Base-by-base conservation (phyloP, 768 basidiomycete genomes). In the Pleurotus cornucopiae region DNA sequence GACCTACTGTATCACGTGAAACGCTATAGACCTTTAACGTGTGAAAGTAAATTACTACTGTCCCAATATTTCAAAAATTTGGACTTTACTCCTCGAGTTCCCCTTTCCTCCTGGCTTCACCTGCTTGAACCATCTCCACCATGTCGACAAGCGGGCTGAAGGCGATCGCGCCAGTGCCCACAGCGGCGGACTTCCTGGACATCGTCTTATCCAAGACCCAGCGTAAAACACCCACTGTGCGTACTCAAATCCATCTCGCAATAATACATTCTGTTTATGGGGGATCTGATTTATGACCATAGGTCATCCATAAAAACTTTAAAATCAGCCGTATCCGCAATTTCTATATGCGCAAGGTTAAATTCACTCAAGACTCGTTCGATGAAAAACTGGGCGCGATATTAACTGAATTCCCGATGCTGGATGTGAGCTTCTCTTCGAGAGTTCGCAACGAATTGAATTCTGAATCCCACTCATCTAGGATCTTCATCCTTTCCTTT, bases 281-380 rank as follows among this genome's bases (percentile, higher is more conserved):
- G 30, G 30, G 30, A 34, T 34, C 11, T 11, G 11, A n/a, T 7
- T 25, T 25, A 13, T 54, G 11, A 12, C 21, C 60, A 26, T 64
- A 93, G 91, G 94, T 95, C 62, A 98, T 98, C 69, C 97, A 98
- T 74, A 98, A 97, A 80, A 98, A 98, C 79, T 98, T 97, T 80
- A 98, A 99, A 78, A 99, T 99, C 72, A 94, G 93, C 62, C 89
- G 96, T 63, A 98, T 98, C 74, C 85, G 96, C 60, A 93, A 94
- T 65, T 94, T 94, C 67, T 97, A 99, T 73, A 98, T 98, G 96
- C 86, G 96, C 70, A 99, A 99, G 73, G 96, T 99, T 74, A 98
- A 96, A 73, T 98, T 97, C 71, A 95, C 95, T 2, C 94, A 98
- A 71, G 94, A 98, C 67, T 80, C 90, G 13, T 98, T 98, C 62